Evolutionary conservation across 768 basidiomycete genomes (phyloP).

Genomic region (Boletus reticuloceps): DNA sequence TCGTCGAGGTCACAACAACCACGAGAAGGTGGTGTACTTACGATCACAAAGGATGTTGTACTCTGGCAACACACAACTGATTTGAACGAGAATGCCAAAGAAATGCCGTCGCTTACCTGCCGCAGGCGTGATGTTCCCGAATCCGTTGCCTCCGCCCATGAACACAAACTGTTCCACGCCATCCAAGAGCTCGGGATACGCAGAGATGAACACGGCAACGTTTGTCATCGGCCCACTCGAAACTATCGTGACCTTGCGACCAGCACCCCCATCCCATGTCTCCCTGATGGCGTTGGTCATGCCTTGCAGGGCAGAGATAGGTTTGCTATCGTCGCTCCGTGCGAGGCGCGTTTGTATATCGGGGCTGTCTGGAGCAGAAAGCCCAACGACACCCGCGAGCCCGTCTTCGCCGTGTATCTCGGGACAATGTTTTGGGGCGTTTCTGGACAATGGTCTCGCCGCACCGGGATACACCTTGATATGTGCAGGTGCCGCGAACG

Average conservation of each 20-base stretch:
- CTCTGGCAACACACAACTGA: slow-evolving; percentile 40
- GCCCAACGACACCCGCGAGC: slow-evolving; percentile 79
- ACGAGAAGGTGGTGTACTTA: slow-evolving; percentile 36
- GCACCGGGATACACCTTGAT: slow-evolving; percentile 72
- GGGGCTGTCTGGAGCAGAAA: slow-evolving; percentile 50
- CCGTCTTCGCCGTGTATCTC: slow-evolving; percentile 85
- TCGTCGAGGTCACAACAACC: not conserved
- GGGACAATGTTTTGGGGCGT: slow-evolving; percentile 55
- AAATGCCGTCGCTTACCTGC: slow-evolving; percentile 45
- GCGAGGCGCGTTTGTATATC: slow-evolving; percentile 52
- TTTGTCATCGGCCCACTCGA: slow-evolving; percentile 89
- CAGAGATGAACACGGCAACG: slow-evolving; percentile 61
- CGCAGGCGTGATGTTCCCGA: slow-evolving; percentile 77
- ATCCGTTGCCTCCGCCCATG: slow-evolving; percentile 89
- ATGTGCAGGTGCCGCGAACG: slow-evolving; percentile 60
- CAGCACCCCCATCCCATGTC: slow-evolving; percentile 57
- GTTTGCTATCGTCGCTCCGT: slow-evolving; percentile 37
- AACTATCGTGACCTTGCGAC: slow-evolving; percentile 62
- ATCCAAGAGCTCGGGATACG: slow-evolving; percentile 51
- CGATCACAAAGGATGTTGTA: slow-evolving; percentile 84
- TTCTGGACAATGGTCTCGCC: slow-evolving; percentile 61
- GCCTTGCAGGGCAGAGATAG: slow-evolving; percentile 62
- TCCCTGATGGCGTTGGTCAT: slow-evolving; percentile 55
- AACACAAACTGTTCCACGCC: slow-evolving; percentile 54
- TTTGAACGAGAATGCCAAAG: not conserved